Percentiles rank a stretch among this genome's conserved stretches.
These are phyloP conservation scores for Talaromyces trachyspermus DNA, from an alignment of 495 filamentous ascomycete species.

Conservation along the genomic window DNA sequence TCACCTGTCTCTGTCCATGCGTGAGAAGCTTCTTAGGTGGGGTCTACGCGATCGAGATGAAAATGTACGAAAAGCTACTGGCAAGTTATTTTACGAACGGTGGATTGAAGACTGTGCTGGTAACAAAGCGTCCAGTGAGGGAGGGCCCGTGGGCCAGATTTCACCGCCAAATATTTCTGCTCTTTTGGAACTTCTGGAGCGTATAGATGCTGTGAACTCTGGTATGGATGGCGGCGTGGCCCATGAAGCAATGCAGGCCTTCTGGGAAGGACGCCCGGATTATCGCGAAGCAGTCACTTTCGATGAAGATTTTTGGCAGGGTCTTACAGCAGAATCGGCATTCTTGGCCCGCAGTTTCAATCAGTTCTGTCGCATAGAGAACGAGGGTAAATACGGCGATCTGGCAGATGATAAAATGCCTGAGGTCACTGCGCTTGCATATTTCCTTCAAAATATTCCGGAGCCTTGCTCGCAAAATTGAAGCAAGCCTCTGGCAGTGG, in stretches of 20 bases:
- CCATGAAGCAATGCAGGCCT: conserved; percentile 84
- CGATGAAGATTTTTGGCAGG: conserved; percentile 82
- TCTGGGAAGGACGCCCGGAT: conserved; percentile 92
- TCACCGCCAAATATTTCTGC: conserved; percentile 63
- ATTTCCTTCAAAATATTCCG: conserved; percentile 72
- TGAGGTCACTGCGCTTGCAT: conserved; percentile 83
- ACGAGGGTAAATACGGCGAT: conserved; percentile 60
- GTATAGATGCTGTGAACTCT: conserved; percentile 87
- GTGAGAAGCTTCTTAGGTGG: conserved; percentile 94
- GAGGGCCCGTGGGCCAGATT: conserved; percentile 34
- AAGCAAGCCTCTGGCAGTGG: conserved; percentile 44
- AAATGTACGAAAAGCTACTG: conserved; percentile 85
- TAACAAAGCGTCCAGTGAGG: conserved; percentile 41
- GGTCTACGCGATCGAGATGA: conserved; percentile 92
- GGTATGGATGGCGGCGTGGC: conserved; percentile 85
- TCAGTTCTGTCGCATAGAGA: conserved; percentile 72
- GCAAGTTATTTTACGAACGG: conserved; percentile 80
- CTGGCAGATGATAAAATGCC: conserved; percentile 89
- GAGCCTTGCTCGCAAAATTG: conserved; percentile 63
- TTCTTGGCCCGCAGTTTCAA: conserved; percentile 91
- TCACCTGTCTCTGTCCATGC: conserved; percentile 87
- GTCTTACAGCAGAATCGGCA: conserved; percentile 72
- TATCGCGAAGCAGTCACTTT: conserved; percentile 77
- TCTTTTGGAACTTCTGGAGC: conserved; percentile 83
- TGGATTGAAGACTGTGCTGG: conserved; percentile 95